A percentile compares a stretch with the other conserved stretches of the same genome.
These are phyloP conservation scores for Aspergillus ellipticus DNA, from an alignment of 495 filamentous ascomycete genomes.

Conservation along the genomic window DNA sequence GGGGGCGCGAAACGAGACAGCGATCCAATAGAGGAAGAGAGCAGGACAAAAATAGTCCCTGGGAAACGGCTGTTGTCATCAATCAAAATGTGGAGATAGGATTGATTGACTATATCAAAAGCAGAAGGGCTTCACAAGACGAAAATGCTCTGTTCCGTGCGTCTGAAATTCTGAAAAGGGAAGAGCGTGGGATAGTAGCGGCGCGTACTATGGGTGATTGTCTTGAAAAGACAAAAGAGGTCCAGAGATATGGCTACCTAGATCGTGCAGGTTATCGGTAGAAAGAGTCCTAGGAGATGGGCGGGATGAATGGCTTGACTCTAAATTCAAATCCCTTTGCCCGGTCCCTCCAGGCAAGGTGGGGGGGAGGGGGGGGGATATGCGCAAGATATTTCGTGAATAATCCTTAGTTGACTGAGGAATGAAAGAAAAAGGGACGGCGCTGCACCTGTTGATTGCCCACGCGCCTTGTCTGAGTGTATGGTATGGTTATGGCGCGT, in stretches of 20 bases:
- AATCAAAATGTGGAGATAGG: neutral
- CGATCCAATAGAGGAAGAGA: neutral
- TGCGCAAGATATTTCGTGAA: slow-evolving; percentile 19
- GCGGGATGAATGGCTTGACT: slow-evolving; percentile 19
- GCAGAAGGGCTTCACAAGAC: neutral
- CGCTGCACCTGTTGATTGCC: slow-evolving; percentile 10
- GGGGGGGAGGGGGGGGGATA: slow-evolving; percentile 15
- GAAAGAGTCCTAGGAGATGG: slow-evolving; percentile 11
- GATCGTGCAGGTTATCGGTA: slow-evolving; percentile 10
- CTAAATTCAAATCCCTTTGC: slow-evolving; percentile 19
- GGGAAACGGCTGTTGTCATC: neutral
- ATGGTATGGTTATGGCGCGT: slow-evolving; percentile 29
- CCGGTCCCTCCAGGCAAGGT: slow-evolving; percentile 18
- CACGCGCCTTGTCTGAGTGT: slow-evolving; percentile 13
- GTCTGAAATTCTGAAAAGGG: neutral
- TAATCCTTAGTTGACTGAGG: slow-evolving; percentile 24
- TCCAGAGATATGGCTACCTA: slow-evolving; percentile 10
- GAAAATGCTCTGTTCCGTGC: neutral
- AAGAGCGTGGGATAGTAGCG: neutral
- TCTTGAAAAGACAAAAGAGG: neutral
- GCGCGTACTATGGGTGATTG: neutral
- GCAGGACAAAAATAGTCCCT: neutral
- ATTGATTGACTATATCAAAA: neutral
- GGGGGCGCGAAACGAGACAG: neutral
- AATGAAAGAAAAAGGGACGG: slow-evolving; percentile 21